Percentiles rank a stretch among this genome's conserved stretches.
Conservation (phyloP, 2,329 filamentous ascomycete genomes). For the Microcyclosporella mali region DNA sequence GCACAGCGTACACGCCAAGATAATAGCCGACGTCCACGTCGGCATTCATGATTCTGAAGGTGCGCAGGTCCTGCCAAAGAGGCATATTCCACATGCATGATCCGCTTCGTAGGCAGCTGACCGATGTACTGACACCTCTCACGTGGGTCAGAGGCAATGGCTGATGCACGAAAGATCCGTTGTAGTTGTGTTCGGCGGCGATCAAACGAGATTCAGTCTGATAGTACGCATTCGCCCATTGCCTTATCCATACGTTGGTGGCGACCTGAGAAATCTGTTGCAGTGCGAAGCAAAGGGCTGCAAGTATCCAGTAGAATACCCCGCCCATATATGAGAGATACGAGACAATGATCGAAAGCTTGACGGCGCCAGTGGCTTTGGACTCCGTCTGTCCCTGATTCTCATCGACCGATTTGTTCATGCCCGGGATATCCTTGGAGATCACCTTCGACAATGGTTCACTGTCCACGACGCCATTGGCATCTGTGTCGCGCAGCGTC, state of each 20-base stretch:
- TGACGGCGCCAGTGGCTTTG: constrained; percentile 81
- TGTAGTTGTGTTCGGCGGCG: constrained; percentile 11
- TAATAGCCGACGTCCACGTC: constrained; percentile 76
- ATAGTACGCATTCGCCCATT: constrained; percentile 86
- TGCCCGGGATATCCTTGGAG: constrained; percentile 33
- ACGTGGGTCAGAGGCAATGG: constrained; percentile 39
- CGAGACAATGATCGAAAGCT: constrained; percentile 75
- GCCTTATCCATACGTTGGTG: constrained; percentile 88
- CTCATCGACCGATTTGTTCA: constrained; percentile 33
- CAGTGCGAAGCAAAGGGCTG: constrained; percentile 65
- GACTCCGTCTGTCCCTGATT: constrained; percentile 58
- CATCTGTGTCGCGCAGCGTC: constrained; percentile 26
- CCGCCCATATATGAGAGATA: constrained; percentile 90
- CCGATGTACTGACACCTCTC: constrained; percentile 36
- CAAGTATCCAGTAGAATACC: constrained; percentile 89
- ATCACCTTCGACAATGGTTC: constrained; percentile 45
- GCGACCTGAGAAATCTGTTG: constrained; percentile 83
- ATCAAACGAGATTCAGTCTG: constrained; percentile 39
- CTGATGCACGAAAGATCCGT: constrained; percentile 16
- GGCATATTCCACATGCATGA: constrained; percentile 45
- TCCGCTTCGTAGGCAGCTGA: constrained; percentile 45
- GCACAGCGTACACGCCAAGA: constrained; percentile 70
- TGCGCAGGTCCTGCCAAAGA: constrained; percentile 18
- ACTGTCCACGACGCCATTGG: constrained; percentile 32
- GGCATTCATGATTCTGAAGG: constrained; percentile 16